phyloP scores from a whole-genome alignment of 179 eudicot species.

The Dionaea muscipula region DNA sequence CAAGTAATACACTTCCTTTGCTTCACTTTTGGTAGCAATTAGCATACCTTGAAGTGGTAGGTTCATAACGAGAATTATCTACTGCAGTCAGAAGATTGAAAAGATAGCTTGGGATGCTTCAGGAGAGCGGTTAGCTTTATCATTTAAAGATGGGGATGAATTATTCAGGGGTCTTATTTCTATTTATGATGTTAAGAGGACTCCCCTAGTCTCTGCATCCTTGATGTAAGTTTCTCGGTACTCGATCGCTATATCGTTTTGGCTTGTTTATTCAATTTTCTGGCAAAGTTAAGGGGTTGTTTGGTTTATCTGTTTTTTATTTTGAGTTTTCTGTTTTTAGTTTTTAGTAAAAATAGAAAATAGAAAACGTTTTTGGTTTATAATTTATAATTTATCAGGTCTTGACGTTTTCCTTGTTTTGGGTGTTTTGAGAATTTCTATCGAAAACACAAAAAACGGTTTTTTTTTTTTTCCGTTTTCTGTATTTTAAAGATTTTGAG shows the following conservation, averaged over 20 bases:
- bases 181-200: constrained; percentile 68
- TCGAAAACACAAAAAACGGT: too few species aligned
- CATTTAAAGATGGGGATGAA: constrained; percentile 75
- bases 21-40: too few species aligned
- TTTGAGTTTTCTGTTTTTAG: too few species aligned
- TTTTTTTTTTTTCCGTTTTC: too few species aligned
- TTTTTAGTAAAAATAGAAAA: too few species aligned
- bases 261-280: neutral
- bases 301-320: too few species aligned
- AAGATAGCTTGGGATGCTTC: constrained; percentile 98
- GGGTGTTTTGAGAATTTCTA: too few species aligned
- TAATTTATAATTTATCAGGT: too few species aligned
- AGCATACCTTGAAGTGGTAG: neutral
- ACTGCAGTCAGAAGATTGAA: constrained; percentile 57
- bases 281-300: too few species aligned
- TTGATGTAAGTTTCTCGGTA: constrained; percentile 52
- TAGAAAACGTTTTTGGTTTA: too few species aligned
- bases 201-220: constrained; percentile 72
- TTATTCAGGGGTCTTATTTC: constrained; percentile 78
- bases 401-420: too few species aligned
- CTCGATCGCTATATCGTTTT: neutral
- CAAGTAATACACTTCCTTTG: neutral
- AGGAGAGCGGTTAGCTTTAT: constrained; percentile 88
- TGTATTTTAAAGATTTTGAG: too few species aligned
- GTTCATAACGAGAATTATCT: constrained; percentile 10